Base-by-base conservation (phyloP, 176 grass and related monocot species). In the Eragrostis nindensis region DNA sequence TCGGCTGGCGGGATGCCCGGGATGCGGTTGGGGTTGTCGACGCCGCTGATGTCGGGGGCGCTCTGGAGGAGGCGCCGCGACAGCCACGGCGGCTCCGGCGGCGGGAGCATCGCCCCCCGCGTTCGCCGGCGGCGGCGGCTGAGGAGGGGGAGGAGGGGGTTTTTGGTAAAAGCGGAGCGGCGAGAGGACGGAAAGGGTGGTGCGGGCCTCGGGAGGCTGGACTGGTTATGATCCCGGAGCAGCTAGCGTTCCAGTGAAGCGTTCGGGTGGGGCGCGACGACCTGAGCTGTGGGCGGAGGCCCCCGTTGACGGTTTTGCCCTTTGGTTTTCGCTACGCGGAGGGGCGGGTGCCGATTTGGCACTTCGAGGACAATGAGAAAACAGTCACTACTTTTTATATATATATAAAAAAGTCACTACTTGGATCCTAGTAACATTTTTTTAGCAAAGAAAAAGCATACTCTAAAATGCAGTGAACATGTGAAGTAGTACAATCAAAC, bases 11-110 rank as follows among this genome's bases (percentile, higher is more conserved):
- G 82, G 63, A 84, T 84, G 30, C 85, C 89, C 7, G 81, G 80
- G 59, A 84, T 85, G 1, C 59, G 81, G 76, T 29, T 70, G 24
- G 80, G 55, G 73, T 40, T 38, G 66, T 3, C 66, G 66, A 18
- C 2, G 46, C 8, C 66, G 71, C 32, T 43, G 52, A 2, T 21
- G 54, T 22, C 25, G 5, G 8, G 1, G 56, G 9, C 10, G 27
- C 59, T 55, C 82, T 91, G 81, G 41, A 91, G 89, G 50, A 91
- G 72, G 75, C 89, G 85, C 85, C 81, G 21, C 82, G 89, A 65
- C 8, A 61, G 24, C 49, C 64, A 62, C 70, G 70, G n/a, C 57
- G 46, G 48, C 78, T 63, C n/a, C n/a, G n/a, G 30, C 21, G 52
- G 79, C 79, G 60, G 79, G 84, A 70, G 75, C 89, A 91, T 91